Percentiles rank a stretch among this genome's conserved stretches.
Conservation (phyloP, 345 rosid genomes). For the Kernera saxatilis region DNA sequence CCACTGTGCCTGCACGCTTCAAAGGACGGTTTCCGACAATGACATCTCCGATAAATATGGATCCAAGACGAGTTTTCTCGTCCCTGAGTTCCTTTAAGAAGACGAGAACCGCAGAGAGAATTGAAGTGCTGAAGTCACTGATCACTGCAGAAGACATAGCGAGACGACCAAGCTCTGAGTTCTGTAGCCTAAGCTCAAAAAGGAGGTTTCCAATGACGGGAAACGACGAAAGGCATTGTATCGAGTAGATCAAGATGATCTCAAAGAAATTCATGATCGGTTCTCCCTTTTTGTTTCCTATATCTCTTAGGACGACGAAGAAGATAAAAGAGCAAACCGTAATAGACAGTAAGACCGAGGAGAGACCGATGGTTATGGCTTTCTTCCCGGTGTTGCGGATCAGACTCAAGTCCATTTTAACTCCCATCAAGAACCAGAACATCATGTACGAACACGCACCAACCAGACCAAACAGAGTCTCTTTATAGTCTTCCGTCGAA, state of each 20-base stretch:
- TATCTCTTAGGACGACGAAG: constrained; percentile 1
- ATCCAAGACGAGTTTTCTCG: constrained; percentile 20
- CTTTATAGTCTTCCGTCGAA: constrained; percentile 18
- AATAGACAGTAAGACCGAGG: constrained; percentile 31
- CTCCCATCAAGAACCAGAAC: constrained; percentile 49
- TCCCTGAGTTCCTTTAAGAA: constrained; percentile 23
- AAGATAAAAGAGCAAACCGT: constrained; percentile 20
- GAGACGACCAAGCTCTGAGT: constrained; percentile 47
- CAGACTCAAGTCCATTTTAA: constrained; percentile 43
- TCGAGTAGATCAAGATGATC: constrained; percentile 7
- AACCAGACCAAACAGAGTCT: constrained; percentile 29
- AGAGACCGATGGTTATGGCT: constrained; percentile 25
- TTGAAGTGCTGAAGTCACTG: constrained; percentile 24
- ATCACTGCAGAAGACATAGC: constrained; percentile 45
- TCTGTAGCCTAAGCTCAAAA: constrained; percentile 41
- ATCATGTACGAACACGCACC: constrained; percentile 37
- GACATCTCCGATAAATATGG: constrained; percentile 25
- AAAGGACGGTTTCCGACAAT: constrained; percentile 14
- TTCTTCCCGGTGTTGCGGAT: constrained; percentile 27
- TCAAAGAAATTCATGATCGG: neutral
- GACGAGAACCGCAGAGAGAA: constrained; percentile 1
- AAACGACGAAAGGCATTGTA: constrained; percentile 34
- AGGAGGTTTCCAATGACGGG: constrained; percentile 43
- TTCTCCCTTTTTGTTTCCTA: constrained; percentile 15
- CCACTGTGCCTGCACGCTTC: constrained; percentile 10